Conservation (phyloP, 2,329 filamentous ascomycete species). For the Blastomyces parvus region DNA sequence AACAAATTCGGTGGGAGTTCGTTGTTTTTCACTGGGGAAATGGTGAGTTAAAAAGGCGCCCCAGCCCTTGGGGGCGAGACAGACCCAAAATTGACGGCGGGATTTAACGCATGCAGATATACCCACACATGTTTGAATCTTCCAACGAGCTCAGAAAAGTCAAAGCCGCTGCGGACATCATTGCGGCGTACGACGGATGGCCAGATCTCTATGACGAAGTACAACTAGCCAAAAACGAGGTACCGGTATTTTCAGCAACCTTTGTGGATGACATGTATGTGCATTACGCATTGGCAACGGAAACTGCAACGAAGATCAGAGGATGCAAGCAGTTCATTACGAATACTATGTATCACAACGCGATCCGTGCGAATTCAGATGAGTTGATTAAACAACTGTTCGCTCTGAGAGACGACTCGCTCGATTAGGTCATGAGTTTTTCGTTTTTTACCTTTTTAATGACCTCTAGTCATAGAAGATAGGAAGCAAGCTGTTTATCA, state of each 20-base stretch:
- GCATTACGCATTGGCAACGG: constrained; percentile 61
- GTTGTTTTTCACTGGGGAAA: constrained; percentile 80
- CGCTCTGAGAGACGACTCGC: constrained; percentile 59
- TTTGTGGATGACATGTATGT: constrained; percentile 92
- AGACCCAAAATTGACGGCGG: constrained; percentile 8
- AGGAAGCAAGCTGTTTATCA: not conserved
- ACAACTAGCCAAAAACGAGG: constrained; percentile 63
- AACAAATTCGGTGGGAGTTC: constrained; percentile 40
- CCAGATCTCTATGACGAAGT: constrained; percentile 63
- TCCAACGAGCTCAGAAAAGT: constrained; percentile 66
- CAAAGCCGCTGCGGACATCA: constrained; percentile 56
- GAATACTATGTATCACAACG: constrained; percentile 81
- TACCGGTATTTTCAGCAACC: constrained; percentile 76
- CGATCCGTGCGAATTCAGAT: constrained; percentile 60
- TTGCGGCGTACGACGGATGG: constrained; percentile 64
- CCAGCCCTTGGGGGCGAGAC: not conserved
- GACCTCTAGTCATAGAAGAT: not conserved
- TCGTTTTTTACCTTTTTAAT: not conserved
- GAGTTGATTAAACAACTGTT: constrained; percentile 72
- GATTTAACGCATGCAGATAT: constrained; percentile 44
- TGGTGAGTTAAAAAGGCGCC: constrained; percentile 41
- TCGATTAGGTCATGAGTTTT: constrained; percentile 40
- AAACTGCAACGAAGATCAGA: constrained; percentile 65
- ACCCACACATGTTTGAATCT: constrained; percentile 71
- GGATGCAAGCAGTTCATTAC: constrained; percentile 74